phyloP scores from a whole-genome alignment of 148 eudicot genomes.

The Diospyros lotus region DNA sequence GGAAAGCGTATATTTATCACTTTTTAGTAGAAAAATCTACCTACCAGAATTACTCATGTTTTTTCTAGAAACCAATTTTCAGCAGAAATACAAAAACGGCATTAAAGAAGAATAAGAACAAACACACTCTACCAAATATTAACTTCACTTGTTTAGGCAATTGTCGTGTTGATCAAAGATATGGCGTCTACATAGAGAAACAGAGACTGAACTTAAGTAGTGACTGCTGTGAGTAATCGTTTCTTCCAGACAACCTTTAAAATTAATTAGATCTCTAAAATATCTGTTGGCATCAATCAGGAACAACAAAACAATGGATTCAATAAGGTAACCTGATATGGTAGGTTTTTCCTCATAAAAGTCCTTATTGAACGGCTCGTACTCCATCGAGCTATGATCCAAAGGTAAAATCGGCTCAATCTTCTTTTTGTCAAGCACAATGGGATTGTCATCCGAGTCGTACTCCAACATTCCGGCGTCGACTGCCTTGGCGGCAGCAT shows the following conservation, averaged over 20 bases:
- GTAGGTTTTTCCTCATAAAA: slow-evolving; percentile 89
- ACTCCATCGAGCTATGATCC: slow-evolving; percentile 74
- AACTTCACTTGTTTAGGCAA: no score
- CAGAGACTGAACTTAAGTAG: no score
- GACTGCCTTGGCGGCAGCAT: slow-evolving; percentile 97
- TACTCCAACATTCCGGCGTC: slow-evolving; percentile 92
- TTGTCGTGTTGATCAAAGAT: not conserved
- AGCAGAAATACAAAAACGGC: not conserved
- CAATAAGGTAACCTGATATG: slow-evolving; percentile 52
- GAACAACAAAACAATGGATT: not conserved
- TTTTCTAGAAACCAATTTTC: not conserved
- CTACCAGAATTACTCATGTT: no score
- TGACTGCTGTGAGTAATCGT: no score
- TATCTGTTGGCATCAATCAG: not conserved
- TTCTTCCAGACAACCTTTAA: not conserved
- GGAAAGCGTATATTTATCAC: not conserved
- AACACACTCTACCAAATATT: no score
- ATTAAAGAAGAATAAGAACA: no score
- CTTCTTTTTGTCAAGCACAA: slow-evolving; percentile 76
- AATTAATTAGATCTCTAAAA: not conserved
- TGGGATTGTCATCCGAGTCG: slow-evolving; percentile 92
- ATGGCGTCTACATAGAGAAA: not conserved
- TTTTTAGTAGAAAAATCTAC: no score
- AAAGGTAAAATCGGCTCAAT: slow-evolving; percentile 86
- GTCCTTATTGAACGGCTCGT: slow-evolving; percentile 82